Base-by-base conservation (phyloP, 108 stramenopile genomes). In the Chaetoceros muelleri region DNA sequence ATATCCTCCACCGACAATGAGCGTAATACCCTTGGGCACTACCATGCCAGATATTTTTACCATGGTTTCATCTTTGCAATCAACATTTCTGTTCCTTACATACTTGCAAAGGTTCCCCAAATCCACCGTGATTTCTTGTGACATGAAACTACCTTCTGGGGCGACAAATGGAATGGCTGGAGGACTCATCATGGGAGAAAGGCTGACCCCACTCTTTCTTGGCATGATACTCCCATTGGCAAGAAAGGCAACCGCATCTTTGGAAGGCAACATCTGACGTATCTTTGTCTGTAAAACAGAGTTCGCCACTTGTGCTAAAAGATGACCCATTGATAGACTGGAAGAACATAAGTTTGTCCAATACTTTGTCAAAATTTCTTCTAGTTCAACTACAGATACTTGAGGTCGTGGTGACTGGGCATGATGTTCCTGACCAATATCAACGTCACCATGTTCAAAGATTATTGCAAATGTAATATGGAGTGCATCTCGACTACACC, bases 1-100 rank as follows among this genome's bases (percentile, higher is more conserved):
- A 53, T 93, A 97, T 17, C 95, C 96, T 25, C 96, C 94, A 26
- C 96, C 96, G 30, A 92, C 93, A 53, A 97, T 94, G 30, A 95
- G 74, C 1, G 92, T 94, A 22, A 95, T 79, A 46, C 94, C 94
- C 3, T 56, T 55, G 7, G 90, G 93, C 19, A 96, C 74, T 10
- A 75, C 71, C 76, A 96, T 72, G 1, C 96, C 96, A 44, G 71
- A 52, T n/a, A 95, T 51, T 2, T 58, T 53, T 0, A 80, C 62
- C 20, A 64, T 65, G 10, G 67, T 51, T 24, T 46, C 21, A 27
- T 31, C 50, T 61, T 8, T 18, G 16, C 18, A 1, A 3, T 17
- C 31, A 55, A 51, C 46, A 25, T 34, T 54, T 8, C 46, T 60
- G 53, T 66, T 53, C 20, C 60, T 26, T 21, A 62, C 45, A 50